Conservation (phyloP, 2,329 filamentous ascomycete species). For the Fusarium circinatum region DNA sequence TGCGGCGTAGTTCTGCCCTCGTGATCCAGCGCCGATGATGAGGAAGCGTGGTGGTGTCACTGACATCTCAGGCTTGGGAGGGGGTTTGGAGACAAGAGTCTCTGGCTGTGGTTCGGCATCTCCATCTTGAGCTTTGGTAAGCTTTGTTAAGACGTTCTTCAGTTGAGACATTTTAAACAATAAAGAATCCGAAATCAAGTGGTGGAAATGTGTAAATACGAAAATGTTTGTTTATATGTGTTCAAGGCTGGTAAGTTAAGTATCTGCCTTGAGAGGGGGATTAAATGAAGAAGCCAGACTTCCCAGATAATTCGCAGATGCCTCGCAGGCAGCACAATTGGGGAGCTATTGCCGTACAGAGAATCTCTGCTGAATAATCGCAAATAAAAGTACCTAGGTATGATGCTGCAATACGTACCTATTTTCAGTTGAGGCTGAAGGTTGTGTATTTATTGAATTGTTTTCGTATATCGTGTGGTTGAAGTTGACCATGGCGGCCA, state of each 20-base stretch:
- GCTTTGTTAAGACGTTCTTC: conserved; percentile 35
- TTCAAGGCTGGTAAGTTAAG: not conserved
- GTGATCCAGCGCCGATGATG: conserved; percentile 84
- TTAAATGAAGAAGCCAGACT: not conserved
- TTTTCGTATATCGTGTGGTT: conserved; percentile 23
- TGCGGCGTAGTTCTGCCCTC: conserved; percentile 78
- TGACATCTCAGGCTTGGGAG: conserved; percentile 58
- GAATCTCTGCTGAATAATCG: not conserved
- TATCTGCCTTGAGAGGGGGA: conserved; percentile 5
- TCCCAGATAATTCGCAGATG: not conserved
- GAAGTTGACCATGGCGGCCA: conserved; percentile 16
- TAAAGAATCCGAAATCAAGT: not conserved
- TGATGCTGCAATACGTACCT: not conserved
- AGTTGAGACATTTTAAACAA: conserved; percentile 32
- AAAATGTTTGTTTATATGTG: not conserved
- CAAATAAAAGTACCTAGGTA: not conserved
- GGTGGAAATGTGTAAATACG: not conserved
- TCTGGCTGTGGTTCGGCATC: conserved; percentile 26
- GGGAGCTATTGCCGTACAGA: not conserved
- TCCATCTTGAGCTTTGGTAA: conserved; percentile 19
- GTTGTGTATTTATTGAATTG: not conserved
- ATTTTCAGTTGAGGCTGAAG: not conserved
- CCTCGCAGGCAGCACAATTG: conserved; percentile 6
- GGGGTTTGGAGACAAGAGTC: conserved; percentile 44
- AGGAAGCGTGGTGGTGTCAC: conserved; percentile 72